Evolutionary conservation across 805 yeast genomes (phyloP), one percentile per base, ranked within the genome.

Genomic region (Hemisphaericaspora nanyangensis): DNA sequence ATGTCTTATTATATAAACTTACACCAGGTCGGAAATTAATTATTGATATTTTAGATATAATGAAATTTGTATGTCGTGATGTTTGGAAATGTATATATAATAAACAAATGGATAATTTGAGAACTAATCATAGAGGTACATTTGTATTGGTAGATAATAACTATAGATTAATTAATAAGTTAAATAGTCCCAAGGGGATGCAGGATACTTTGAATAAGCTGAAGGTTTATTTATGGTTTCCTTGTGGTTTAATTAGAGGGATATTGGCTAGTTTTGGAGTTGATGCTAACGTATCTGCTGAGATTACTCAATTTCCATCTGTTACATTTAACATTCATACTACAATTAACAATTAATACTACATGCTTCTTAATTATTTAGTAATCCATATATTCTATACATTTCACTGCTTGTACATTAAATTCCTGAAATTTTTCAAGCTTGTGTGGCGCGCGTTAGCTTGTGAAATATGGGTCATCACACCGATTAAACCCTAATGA

Each of bases 41-140:
- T 54, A 70, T 66, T 16, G 90, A 85, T 44, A 71, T 85, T 10
- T 61, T 91, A 28, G 90, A 86, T 47, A 75, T 91, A 29, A 86
- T 93, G 87, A 91, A 91, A 61, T 89, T 87, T 57, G 77, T 93
- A 5, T 90, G 98, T 57, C 75, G 95, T 33, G 97, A 90, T 49
- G 83, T 90, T 20, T 93, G 98, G 98, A 80, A 77, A 50, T 63
- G 74, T 38, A 56, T 91, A 20, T 88, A 79, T 61, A 78, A 80
- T 28, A 91, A 89, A 60, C 96, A 85, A 57, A 86, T 93, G 70
- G 97, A 90, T 57, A 89, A 88, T 49, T 70, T 93, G 42, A 76
- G 95, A 45, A 93, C 99, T 1, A 93, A 93, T 56, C 97, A 93
- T 58, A 65, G 95, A 28, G 85, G 93, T 6, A 85, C 90, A 0